Evolutionary conservation across 1,284 basidiomycete species (phyloP), one percentile per base, ranked within the genome.

Genomic region (Ceratobasidium sp.): DNA sequence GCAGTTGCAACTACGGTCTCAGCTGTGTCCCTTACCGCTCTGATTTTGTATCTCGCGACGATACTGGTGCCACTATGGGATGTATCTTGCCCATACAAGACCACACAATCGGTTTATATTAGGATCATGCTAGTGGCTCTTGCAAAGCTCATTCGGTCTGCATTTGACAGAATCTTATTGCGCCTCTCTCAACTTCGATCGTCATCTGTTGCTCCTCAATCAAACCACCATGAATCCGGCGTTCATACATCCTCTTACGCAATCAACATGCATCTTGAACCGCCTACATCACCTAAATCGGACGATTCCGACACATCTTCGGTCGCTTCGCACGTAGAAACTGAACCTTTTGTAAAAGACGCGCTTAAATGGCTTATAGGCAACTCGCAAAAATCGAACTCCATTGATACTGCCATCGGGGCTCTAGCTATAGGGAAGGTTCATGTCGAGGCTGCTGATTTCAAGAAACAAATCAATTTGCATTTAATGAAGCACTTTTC

Each of bases 401-500:
- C 67, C 17, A 69, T 69, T 28, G 67, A 69, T 58, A 58, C 39
- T 15, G 67, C 67, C 1, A 58, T 69, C 23, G 51, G 67, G 13
- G 67, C 67, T 28, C n/a, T 69, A 37, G 67, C 53, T 3, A 58
- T 69, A 37, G 67, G 67, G 7, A 23, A 17, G 26, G 67, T 69
- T 6, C 33, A 17, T 1, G 3, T 69, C 20, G 39, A 54, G 5
- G 54, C 56, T 13, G 35, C 42, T 4, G 33, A 10, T 11, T 5
- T 69, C 5, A 42, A 26, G 31, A 26, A 17, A 2, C 47, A 37
- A 3, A 45, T 69, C 20, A 37, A 54, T 15, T 58, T 33, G 10
- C 67, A 69, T 58, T 26, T 69, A 17, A 20, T 69, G 7, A 69
- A 69, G 58, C 49, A 56, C 35, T 69, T 69, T 33, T 58, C 67